These are phyloP conservation scores for Blastobotrys americana DNA, from an alignment of 805 yeast genomes.

Conservation along the genomic window DNA sequence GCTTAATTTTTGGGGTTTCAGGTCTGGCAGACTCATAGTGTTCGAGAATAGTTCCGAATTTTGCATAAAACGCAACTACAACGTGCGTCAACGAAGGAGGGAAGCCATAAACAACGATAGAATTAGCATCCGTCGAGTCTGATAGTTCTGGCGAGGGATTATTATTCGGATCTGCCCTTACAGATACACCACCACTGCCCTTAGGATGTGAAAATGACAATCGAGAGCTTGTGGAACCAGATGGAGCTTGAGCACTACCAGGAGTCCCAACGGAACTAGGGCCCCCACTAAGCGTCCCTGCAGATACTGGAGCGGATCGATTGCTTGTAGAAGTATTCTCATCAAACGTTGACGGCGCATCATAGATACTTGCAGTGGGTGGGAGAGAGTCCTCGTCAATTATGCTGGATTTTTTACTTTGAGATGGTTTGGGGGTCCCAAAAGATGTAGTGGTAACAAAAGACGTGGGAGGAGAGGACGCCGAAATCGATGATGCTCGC, in stretches of 20 bases:
- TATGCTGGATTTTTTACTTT: conserved; percentile 11
- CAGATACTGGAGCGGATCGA: not conserved
- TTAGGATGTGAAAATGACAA: too few relatives aligned
- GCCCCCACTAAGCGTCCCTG: not conserved
- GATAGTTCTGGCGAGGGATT: not conserved
- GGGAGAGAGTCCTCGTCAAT: conserved; percentile 21
- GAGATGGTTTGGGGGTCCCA: conserved; percentile 24
- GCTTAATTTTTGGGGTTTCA: conserved; percentile 19
- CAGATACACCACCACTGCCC: too few relatives aligned
- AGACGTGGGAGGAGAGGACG: conserved; percentile 1
- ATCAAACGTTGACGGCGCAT: conserved; percentile 3
- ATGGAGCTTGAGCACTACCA: not conserved
- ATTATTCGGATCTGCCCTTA: too few relatives aligned
- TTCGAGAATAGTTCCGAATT: conserved; percentile 74
- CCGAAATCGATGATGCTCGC: conserved; percentile 7
- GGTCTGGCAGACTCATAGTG: conserved; percentile 46
- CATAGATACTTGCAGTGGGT: conserved; percentile 20
- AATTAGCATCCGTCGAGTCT: conserved; percentile 38
- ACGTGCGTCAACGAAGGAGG: conserved; percentile 65
- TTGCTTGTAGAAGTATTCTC: not conserved
- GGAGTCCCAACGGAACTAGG: not conserved
- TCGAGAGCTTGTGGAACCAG: too few relatives aligned
- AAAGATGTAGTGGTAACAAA: conserved; percentile 15
- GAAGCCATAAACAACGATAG: conserved; percentile 83
- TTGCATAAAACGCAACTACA: conserved; percentile 64